Percentiles rank a stretch among this genome's conserved stretches.
These are phyloP conservation scores for Rhodamnia rubescens DNA, from an alignment of 345 rosid species.

Conservation along the genomic window DNA sequence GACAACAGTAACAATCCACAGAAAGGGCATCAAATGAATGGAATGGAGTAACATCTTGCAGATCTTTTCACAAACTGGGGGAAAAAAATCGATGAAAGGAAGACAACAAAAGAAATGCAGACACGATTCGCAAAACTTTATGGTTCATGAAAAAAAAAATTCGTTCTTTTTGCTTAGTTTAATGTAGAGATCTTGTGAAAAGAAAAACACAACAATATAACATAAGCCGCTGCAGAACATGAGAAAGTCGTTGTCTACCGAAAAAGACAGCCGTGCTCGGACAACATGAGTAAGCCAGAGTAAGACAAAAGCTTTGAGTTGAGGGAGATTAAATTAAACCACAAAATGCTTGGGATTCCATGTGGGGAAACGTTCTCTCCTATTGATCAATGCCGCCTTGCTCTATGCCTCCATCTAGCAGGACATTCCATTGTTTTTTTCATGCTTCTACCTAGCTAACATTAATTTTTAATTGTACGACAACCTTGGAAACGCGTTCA, in stretches of 20 bases:
- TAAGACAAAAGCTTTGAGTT: not conserved
- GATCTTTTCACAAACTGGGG: not conserved
- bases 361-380: not conserved
- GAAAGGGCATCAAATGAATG: not conserved
- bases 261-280: not conserved
- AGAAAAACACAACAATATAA: not conserved
- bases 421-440: not conserved
- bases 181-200: not conserved
- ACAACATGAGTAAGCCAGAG: not conserved
- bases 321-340: not conserved
- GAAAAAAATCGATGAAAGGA: not conserved
- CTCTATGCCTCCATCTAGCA: constrained; percentile 7
- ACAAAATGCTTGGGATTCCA: constrained; percentile 7
- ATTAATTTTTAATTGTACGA: not conserved
- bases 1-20: not conserved
- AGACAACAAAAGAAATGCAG: not conserved
- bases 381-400: constrained; percentile 22
- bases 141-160: not conserved
- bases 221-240: not conserved
- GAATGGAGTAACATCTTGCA: not conserved
- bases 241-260: not conserved
- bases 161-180: not conserved
- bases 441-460: not conserved
- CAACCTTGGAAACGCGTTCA: not conserved
- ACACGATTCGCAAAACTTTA: not conserved